Evolutionary conservation across 257 asterid genomes (phyloP).

Genomic region (Rehmannia glutinosa): DNA sequence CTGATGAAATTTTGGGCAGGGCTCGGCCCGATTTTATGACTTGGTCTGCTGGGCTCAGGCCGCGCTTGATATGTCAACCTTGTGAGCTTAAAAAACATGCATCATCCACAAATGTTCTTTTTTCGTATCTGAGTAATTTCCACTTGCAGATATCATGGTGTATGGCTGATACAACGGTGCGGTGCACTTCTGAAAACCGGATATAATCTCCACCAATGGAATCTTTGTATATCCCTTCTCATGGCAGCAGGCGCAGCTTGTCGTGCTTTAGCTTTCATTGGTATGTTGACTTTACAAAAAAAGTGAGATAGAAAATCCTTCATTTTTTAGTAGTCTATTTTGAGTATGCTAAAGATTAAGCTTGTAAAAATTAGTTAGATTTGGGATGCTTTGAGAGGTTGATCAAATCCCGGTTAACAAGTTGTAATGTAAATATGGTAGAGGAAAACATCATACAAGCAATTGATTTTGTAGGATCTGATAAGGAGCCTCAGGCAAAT

Average conservation of each 20-base stretch:
- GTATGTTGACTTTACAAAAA: slow-evolving; percentile 42
- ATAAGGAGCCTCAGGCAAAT: neutral
- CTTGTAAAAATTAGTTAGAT: neutral
- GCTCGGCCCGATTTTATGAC: too few species aligned
- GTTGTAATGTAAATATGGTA: neutral
- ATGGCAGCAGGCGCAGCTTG: slow-evolving; percentile 43
- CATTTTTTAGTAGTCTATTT: neutral
- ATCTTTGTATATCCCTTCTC: slow-evolving; percentile 42
- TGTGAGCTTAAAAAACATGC: too few species aligned
- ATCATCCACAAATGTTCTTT: too few species aligned
- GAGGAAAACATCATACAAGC: neutral
- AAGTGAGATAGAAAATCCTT: slow-evolving; percentile 20
- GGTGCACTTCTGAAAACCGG: slow-evolving; percentile 42
- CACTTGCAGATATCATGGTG: slow-evolving; percentile 48
- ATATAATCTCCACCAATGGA: slow-evolving; percentile 43
- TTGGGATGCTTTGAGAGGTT: neutral
- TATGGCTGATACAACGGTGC: slow-evolving; percentile 61
- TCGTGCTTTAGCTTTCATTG: slow-evolving; percentile 47
- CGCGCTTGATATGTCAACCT: too few species aligned
- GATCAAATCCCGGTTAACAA: neutral
- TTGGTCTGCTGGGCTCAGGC: too few species aligned
- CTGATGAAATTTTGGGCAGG: too few species aligned
- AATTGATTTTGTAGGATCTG: too few species aligned
- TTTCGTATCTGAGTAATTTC: neutral
- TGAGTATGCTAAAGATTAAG: too few species aligned